phyloP scores from a whole-genome alignment of 2,329 filamentous ascomycete genomes.

The Grosmannia clavigera region DNA sequence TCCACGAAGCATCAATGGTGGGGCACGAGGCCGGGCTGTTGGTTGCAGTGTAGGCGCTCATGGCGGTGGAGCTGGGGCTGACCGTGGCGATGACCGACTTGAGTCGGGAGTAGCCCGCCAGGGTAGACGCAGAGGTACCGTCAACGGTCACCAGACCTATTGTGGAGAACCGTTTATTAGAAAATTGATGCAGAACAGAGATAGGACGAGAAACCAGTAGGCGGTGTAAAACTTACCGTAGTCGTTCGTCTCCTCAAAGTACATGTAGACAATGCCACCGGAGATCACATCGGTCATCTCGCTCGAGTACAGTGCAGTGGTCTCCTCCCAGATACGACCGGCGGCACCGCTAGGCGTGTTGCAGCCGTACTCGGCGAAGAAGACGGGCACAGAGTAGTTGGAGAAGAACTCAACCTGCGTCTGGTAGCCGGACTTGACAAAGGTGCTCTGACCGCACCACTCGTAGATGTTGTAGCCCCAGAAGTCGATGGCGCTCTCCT shows the following conservation, averaged over 20 bases:
- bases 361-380: slow-evolving; percentile 99
- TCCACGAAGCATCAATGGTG: slow-evolving; percentile 50
- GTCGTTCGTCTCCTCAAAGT: slow-evolving; percentile 81
- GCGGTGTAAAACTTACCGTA: slow-evolving; percentile 45
- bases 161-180: slow-evolving; percentile 16
- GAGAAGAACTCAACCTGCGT: slow-evolving; percentile 75
- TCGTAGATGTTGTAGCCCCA: slow-evolving; percentile 99
- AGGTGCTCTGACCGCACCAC: slow-evolving; percentile 84
- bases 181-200: neutral
- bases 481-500: slow-evolving; percentile 67
- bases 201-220: neutral
- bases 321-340: slow-evolving; percentile 74
- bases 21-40: slow-evolving; percentile 68
- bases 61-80: slow-evolving; percentile 52
- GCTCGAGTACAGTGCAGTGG: slow-evolving; percentile 62
- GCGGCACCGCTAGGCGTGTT: slow-evolving; percentile 50
- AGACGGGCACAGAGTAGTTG: slow-evolving; percentile 83
- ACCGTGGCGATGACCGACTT: slow-evolving; percentile 57
- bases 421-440: slow-evolving; percentile 65
- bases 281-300: slow-evolving; percentile 84
- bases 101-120: slow-evolving; percentile 64
- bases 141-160: slow-evolving; percentile 52
- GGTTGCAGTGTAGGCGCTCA: slow-evolving; percentile 56
- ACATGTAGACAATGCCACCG: slow-evolving; percentile 98
- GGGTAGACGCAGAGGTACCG: slow-evolving; percentile 46